A percentile compares a stretch with the other conserved stretches of the same genome.
These are phyloP conservation scores for Tuber umbilicatum DNA, from an alignment of 495 filamentous ascomycete species.

Conservation along the genomic window DNA sequence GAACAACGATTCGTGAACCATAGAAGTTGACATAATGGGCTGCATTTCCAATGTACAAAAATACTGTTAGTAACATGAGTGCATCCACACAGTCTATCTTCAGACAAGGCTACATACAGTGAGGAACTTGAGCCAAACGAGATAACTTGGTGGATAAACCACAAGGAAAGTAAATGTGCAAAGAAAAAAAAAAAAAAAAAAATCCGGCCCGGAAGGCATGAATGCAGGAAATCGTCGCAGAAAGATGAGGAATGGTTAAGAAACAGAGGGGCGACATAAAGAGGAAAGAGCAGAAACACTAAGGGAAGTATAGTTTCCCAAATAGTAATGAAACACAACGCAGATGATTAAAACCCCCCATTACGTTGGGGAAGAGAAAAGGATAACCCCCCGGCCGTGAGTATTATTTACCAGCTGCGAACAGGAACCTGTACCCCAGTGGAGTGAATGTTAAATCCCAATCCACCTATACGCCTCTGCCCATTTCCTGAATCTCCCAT, in stretches of 20 bases:
- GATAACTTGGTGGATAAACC: background rate
- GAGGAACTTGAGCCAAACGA: background rate
- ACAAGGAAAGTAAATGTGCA: background rate
- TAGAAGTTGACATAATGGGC: background rate
- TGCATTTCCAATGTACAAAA: constrained; percentile 4
- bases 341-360: constrained; percentile 17
- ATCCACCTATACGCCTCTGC: constrained; percentile 25
- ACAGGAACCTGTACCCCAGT: constrained; percentile 38
- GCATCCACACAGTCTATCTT: background rate
- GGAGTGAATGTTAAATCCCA: constrained; percentile 39
- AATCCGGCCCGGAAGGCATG: background rate
- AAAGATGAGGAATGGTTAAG: background rate
- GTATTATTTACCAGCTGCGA: constrained; percentile 33
- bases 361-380: constrained; percentile 11
- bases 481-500: constrained; percentile 29
- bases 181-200: background rate
- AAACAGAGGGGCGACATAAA: background rate
- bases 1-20: background rate
- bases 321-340: constrained; percentile 3
- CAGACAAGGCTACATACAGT: background rate
- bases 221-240: background rate
- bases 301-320: background rate
- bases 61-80: background rate
- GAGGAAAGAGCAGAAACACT: background rate
- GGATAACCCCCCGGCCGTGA: background rate